Conservation (phyloP, 371 early-diverging fungal genomes). For the Mortierella sp. region DNA sequence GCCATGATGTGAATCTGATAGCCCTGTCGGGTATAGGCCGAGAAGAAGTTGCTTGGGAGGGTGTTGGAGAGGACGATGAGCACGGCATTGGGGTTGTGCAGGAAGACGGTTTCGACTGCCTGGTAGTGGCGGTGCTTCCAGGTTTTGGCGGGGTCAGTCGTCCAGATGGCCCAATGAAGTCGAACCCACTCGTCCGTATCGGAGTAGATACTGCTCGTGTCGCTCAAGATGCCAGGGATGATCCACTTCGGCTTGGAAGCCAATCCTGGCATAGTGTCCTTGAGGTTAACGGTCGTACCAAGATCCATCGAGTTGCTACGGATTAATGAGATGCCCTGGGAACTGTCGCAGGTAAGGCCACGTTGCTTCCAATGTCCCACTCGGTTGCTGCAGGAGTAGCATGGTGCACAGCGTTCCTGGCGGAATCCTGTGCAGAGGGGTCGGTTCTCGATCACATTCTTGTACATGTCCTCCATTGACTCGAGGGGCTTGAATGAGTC, state of each 20-base stretch:
- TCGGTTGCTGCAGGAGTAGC: constrained; percentile 66
- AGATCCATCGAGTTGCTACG: constrained; percentile 5
- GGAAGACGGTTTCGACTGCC: constrained; percentile 68
- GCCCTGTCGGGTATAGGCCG: constrained; percentile 62
- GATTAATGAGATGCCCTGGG: constrained; percentile 60
- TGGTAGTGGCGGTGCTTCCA: constrained; percentile 70
- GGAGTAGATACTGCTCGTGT: constrained; percentile 64
- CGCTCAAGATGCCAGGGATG: constrained; percentile 61
- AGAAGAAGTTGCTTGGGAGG: constrained; percentile 62
- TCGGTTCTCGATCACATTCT: constrained; percentile 52
- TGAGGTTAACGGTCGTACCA: constrained; percentile 15
- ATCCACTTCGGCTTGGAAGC: constrained; percentile 66
- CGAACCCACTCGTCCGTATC: constrained; percentile 66
- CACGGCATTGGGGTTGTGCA: constrained; percentile 67
- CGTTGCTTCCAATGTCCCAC: constrained; percentile 60
- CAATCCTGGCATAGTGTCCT: constrained; percentile 13
- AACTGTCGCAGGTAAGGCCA: constrained; percentile 60
- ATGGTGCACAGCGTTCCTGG: constrained; percentile 60
- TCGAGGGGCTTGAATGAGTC: constrained; percentile 15
- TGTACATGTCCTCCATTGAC: constrained; percentile 60
- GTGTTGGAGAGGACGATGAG: constrained; percentile 70
- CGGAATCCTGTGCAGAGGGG: constrained; percentile 53
- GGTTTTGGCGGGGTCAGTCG: constrained; percentile 62
- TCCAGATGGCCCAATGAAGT: constrained; percentile 74
- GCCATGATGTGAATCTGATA: constrained; percentile 67